Evolutionary conservation across 768 basidiomycete species (phyloP).

Genomic region (Phaffia australis): DNA sequence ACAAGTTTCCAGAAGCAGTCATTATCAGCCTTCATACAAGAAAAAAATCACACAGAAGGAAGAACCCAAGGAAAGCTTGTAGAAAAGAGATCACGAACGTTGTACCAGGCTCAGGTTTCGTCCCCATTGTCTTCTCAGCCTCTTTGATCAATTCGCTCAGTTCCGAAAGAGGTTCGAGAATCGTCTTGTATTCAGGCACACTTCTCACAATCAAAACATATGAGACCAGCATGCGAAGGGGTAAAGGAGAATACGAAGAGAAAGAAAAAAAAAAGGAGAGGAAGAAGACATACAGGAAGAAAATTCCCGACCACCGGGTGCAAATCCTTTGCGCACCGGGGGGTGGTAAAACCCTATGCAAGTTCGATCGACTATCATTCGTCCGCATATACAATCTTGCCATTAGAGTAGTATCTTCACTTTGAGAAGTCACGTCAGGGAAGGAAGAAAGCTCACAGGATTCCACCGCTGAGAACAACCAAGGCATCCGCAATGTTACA

Average conservation of each 20-base stretch:
- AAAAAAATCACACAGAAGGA: not conserved
- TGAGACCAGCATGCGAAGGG: not conserved
- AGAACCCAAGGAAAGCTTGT: not conserved
- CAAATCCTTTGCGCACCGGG: constrained; percentile 15
- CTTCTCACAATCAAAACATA: not conserved
- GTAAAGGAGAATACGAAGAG: not conserved
- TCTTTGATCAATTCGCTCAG: not conserved
- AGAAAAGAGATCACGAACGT: constrained; percentile 9
- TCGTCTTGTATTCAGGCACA: constrained; percentile 5
- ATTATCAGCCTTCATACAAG: not conserved
- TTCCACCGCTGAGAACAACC: constrained; percentile 15
- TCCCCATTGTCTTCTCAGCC: not conserved
- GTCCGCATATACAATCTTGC: too few relatives aligned
- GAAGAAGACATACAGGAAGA: constrained; percentile 10
- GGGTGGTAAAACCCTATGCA: constrained; percentile 23
- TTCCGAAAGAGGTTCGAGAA: constrained; percentile 12
- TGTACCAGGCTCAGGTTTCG: constrained; percentile 3
- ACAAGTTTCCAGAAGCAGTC: not conserved
- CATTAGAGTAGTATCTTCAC: not conserved
- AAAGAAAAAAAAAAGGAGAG: not conserved
- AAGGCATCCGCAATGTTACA: constrained; percentile 24
- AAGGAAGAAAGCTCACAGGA: constrained; percentile 8
- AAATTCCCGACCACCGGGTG: constrained; percentile 19
- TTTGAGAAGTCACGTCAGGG: not conserved
- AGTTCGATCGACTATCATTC: constrained; percentile 13